A percentile compares a stretch with the other conserved stretches of the same genome.
Conservation (phyloP, 2,329 filamentous ascomycete species). For the Elsinoe fawcettii region DNA sequence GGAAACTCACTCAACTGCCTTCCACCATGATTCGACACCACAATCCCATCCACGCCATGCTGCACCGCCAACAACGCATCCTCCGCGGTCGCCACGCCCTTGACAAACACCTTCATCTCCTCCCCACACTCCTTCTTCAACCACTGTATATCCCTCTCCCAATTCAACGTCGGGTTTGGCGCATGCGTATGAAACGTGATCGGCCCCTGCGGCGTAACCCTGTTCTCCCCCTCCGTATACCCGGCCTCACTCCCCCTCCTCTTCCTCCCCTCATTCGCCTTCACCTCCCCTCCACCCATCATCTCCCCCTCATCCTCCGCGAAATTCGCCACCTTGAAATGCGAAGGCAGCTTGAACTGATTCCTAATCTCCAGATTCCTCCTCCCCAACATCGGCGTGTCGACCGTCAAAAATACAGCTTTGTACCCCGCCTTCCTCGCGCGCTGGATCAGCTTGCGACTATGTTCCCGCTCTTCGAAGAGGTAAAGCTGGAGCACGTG, state of each 20-base stretch:
- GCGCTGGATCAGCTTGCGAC: constrained; percentile 31
- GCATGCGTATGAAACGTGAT: constrained; percentile 36
- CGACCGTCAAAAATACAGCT: constrained; percentile 50
- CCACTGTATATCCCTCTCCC: constrained; percentile 46
- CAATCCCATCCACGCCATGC: constrained; percentile 34
- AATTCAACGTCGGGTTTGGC: constrained; percentile 35
- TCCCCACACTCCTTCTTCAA: constrained; percentile 38
- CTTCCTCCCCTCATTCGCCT: constrained; percentile 17
- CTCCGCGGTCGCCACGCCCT: constrained; percentile 36
- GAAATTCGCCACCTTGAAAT: constrained; percentile 32
- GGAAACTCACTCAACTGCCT: constrained; percentile 17
- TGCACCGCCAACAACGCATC: constrained; percentile 41
- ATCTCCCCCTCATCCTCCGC: constrained; percentile 21
- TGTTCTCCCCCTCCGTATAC: constrained; percentile 26
- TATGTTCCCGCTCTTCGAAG: constrained; percentile 46
- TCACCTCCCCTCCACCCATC: constrained; percentile 16
- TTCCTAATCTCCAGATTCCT: constrained; percentile 50
- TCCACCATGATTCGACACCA: constrained; percentile 50
- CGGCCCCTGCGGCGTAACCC: constrained; percentile 28
- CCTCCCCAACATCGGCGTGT: constrained; percentile 48
- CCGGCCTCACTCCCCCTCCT: constrained; percentile 21
- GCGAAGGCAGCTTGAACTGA: constrained; percentile 37
- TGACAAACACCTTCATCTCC: constrained; percentile 43
- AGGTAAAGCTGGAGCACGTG: constrained; percentile 50
- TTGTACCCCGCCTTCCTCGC: constrained; percentile 42